Base-by-base conservation (phyloP, 257 asterid species). In the Nemophila menziesii region DNA sequence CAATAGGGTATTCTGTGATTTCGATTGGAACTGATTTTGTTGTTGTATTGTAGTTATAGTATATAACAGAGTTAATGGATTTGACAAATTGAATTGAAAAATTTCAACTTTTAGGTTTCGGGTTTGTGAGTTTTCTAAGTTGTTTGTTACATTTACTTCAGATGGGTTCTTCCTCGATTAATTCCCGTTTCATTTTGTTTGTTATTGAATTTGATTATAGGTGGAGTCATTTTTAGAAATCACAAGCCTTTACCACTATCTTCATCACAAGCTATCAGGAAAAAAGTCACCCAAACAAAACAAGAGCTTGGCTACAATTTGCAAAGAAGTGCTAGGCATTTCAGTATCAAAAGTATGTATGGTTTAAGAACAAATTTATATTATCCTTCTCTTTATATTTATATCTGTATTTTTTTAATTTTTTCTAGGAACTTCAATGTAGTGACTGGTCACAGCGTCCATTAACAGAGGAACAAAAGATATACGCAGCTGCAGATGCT, bases 361-460 rank as follows among this genome's bases (percentile, higher is more conserved):
- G n/a, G n/a, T n/a, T n/a, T n/a, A n/a, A n/a, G n/a, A n/a, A n/a
- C n/a, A n/a, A n/a, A n/a, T n/a, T n/a, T n/a, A n/a, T n/a, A n/a
- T n/a, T n/a, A n/a, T n/a, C 16, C 19, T 40, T 40, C 9, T 40
- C 0, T n/a, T 41, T 22, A 41, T 19, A 12, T 17, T 41, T 4
- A 11, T 8, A 41, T 4, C 10, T n/a, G n/a, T n/a, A 12, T 1
- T 6, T 17, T 17, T 8, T 19, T 14, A 17, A 4, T 2, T 8
- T 20, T 26, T 33, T 60, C 42, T 65, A 89, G 98, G 98, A 89
- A 63, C 80, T 76, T 59, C 96, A 90, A 62, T 90, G 98, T 65
- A 85, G 98, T 60, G 98, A 90, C 59, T 90, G 98, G 98, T 90
- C 96, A 5, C 73, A 60, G 18, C 94, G 93, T 19, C 98, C 98